Evolutionary conservation across 2,329 filamentous ascomycete species (phyloP), one percentile per base, ranked within the genome.

Genomic region (Claviceps fusiformis): DNA sequence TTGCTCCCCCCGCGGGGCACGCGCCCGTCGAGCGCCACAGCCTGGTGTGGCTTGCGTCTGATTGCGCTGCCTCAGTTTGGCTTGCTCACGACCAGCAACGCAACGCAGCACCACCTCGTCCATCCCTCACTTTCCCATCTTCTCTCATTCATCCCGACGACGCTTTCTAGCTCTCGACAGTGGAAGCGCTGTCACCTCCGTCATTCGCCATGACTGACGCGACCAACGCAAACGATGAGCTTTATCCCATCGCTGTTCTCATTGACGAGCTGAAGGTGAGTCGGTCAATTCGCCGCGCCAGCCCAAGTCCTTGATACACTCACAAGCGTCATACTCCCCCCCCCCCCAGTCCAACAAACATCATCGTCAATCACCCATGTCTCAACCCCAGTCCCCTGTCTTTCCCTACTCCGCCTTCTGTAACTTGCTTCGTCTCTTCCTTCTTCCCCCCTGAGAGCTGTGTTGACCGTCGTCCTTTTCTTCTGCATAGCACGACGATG

Each of bases 241-340:
- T 98, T 68, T 98, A 97, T 75, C 93, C 93, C 71, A 98, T 98
- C 79, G 93, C 95, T 69, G 93, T 98, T 64, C 85, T 98, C 74
- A 98, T 98, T 75, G 93, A 98, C 74, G 93, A 98, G 82, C 81
- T 98, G 68, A 98, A 96, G 89, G 91, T 95, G 82, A 66, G 73
- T 67, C 62, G 39, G 39, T 41, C 41, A 61, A 59, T 37, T 37
- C 11, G 9, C 37, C 33, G 37, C 50, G 29, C 37, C 41, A 50
- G 43, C 5, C 54, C 35, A 15, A 8, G 17, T 52, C 39, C 50
- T 47, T 35, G 45, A 41, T 48, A 48, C 44, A 37, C 24, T 31
- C 29, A 31, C 27, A 19, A 27, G 41, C 45, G 44, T 51, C 27
- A 9, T 53, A 17, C 45, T 27, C 46, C 33, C n/a, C 50, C 45